Evolutionary conservation across 257 asterid genomes (phyloP).

Genomic region (Salvia rosmarinus): DNA sequence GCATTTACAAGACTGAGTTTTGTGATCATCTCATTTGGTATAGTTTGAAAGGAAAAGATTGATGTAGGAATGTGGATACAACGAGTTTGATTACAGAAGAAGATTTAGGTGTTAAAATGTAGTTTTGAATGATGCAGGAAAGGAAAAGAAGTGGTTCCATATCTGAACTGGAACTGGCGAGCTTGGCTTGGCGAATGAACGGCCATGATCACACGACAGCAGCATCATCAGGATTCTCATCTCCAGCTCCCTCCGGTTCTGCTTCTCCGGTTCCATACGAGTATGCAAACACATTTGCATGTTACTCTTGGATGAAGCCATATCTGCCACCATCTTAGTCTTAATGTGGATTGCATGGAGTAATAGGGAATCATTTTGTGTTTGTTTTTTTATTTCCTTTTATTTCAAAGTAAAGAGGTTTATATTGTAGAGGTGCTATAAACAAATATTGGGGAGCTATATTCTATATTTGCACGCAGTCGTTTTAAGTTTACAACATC

Average conservation of each 20-base stretch:
- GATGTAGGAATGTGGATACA: too few relatives aligned
- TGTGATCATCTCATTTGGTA: not conserved
- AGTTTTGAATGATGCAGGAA: slow-evolving; percentile 31
- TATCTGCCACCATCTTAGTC: slow-evolving; percentile 29
- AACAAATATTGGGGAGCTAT: too few relatives aligned
- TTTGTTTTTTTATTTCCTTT: not conserved
- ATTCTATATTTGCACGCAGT: too few relatives aligned
- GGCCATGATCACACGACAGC: slow-evolving; percentile 42
- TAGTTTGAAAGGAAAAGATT: not conserved
- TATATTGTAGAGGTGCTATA: not conserved
- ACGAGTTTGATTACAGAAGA: not conserved
- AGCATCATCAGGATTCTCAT: slow-evolving; percentile 91
- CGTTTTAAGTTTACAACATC: too few relatives aligned
- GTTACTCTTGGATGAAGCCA: slow-evolving; percentile 27
- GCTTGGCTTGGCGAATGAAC: slow-evolving; percentile 16
- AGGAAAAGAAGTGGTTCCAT: slow-evolving; percentile 9
- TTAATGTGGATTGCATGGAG: not conserved
- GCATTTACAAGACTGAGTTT: not conserved
- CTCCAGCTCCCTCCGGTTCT: slow-evolving; percentile 29
- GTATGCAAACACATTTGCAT: slow-evolving; percentile 11
- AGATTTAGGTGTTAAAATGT: not conserved
- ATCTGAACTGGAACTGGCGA: slow-evolving; percentile 23
- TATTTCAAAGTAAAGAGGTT: not conserved
- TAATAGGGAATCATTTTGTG: not conserved
- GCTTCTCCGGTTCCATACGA: slow-evolving; percentile 1